A percentile compares a stretch with the other conserved stretches of the same genome.
Conservation (phyloP, 2,329 filamentous ascomycete species). For the Aureobasidium sp. region DNA sequence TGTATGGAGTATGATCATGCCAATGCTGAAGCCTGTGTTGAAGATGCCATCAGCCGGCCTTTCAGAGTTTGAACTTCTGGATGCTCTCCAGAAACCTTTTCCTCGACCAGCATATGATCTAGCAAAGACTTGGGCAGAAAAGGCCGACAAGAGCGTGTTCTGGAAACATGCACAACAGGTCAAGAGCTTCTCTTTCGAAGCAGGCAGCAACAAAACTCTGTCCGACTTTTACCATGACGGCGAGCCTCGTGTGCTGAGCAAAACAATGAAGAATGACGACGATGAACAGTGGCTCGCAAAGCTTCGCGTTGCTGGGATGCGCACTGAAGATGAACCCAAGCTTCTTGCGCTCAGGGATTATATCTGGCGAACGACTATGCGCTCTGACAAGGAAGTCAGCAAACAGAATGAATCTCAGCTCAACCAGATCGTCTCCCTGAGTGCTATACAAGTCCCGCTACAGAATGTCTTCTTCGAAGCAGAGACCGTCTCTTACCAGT, state of each 20-base stretch:
- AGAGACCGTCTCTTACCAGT: slow-evolving; percentile 45
- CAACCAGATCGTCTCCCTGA: slow-evolving; percentile 65
- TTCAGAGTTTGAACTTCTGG: slow-evolving; percentile 64
- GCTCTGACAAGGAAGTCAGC: slow-evolving; percentile 50
- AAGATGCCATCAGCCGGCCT: slow-evolving; percentile 64
- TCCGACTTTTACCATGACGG: slow-evolving; percentile 19
- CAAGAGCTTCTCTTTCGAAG: slow-evolving; percentile 54
- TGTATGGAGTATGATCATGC: slow-evolving; percentile 70
- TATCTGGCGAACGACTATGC: slow-evolving; percentile 74
- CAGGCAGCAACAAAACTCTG: slow-evolving; percentile 11
- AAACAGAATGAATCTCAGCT: slow-evolving; percentile 38
- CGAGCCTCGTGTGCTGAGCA: slow-evolving; percentile 48
- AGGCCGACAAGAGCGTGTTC: slow-evolving; percentile 72
- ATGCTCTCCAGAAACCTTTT: slow-evolving; percentile 73
- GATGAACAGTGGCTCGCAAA: slow-evolving; percentile 89
- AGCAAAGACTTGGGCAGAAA: slow-evolving; percentile 74
- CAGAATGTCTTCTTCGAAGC: slow-evolving; percentile 93
- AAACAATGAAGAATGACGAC: slow-evolving; percentile 72
- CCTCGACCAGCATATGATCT: slow-evolving; percentile 75
- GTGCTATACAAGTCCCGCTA: slow-evolving; percentile 65
- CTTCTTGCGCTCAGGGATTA: slow-evolving; percentile 79
- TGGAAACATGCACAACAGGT: slow-evolving; percentile 72
- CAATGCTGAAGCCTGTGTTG: slow-evolving; percentile 71
- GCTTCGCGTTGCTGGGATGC: slow-evolving; percentile 74
- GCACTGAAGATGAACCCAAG: slow-evolving; percentile 78